Evolutionary conservation across 2,329 filamentous ascomycete genomes (phyloP), one percentile per base, ranked within the genome.

Genomic region (Exophiala aquamarina): DNA sequence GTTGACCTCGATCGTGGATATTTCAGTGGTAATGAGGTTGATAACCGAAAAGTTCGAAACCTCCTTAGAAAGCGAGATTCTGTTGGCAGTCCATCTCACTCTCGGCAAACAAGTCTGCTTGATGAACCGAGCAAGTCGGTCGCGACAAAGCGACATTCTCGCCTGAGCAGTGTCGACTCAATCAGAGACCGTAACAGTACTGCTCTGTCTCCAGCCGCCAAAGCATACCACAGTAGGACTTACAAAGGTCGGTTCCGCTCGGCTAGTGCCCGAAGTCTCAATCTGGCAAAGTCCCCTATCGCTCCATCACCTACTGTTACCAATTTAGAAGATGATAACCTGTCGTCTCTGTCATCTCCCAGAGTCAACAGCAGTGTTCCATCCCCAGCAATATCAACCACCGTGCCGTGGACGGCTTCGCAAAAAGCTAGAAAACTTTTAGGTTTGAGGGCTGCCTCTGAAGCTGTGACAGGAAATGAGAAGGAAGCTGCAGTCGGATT

Each of bases 21-120:
- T 66, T 95, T 96, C 63, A 96, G 92, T 6, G 89, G 91, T 3
- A 87, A 86, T 13, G 92, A 97, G 61, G 75, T 83, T 9, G 90
- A 96, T 54, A 80, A 80, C 34, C 82, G 86, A 48, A 83, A 81
- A 59, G 69, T 65, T 41, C 81, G 87, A 36, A 94, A 89, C 63
- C 75, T 93, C 37, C 73, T 96, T 55, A 89, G 88, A 66, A 94
- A 93, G 70, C 84, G 87, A 28, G 65, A 66, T 33, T 69, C 68
- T 52, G 68, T 55, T 4, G 56, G 58, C 35, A 73, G 69, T 52
- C 29, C 41, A 18, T 33, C 39, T 14, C 81, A 89, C 65, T 83
- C 85, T 29, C 78, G 83, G 37, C 85, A 87, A 58, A 82, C 86
- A 10, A 95, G 88, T 67, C 86, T 89, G 62, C 76, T 84, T 4